Evolutionary conservation across 768 basidiomycete genomes (phyloP).

Genomic region (Clavulina sp.): DNA sequence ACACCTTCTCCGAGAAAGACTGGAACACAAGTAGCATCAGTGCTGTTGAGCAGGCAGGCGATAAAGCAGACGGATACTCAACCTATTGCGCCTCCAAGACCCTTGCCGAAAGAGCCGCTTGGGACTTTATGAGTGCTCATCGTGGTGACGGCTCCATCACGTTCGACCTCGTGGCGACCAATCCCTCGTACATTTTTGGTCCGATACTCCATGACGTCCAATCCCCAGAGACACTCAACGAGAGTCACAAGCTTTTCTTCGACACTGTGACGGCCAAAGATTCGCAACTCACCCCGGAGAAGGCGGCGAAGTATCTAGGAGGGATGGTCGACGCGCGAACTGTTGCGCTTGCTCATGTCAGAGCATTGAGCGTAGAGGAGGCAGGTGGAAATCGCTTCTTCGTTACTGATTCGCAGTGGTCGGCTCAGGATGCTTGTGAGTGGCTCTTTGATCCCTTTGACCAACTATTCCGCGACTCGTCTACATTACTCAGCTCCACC

Average conservation of each 20-base stretch:
- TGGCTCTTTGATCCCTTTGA: too few species aligned
- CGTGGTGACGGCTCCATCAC: slow-evolving; percentile 5
- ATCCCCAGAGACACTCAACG: too few species aligned
- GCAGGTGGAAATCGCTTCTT: slow-evolving; percentile 13
- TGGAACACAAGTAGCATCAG: slow-evolving; percentile 19
- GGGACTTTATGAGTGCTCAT: slow-evolving; percentile 19
- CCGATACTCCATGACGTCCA: too few species aligned
- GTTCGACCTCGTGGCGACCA: slow-evolving; percentile 16
- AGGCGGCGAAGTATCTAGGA: too few species aligned
- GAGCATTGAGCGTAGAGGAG: slow-evolving; percentile 9
- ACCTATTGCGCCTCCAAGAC: slow-evolving; percentile 18
- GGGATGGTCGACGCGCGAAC: slow-evolving; percentile 18
- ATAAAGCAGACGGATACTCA: slow-evolving; percentile 12
- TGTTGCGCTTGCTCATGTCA: slow-evolving; percentile 15
- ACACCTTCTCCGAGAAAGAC: slow-evolving; percentile 12
- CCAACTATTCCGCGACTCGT: not conserved
- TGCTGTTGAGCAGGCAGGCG: slow-evolving; percentile 18
- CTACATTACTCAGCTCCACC: not conserved
- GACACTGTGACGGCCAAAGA: too few species aligned
- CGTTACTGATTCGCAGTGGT: too few species aligned
- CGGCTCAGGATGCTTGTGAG: too few species aligned
- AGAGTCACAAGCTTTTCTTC: too few species aligned
- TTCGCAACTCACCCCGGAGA: too few species aligned
- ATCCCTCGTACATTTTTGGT: slow-evolving; percentile 17
- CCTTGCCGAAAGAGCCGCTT: slow-evolving; percentile 18